Percentiles rank a stretch among this genome's conserved stretches.
Conservation (phyloP, 306 rosid species). For the Cucumis hystrix region DNA sequence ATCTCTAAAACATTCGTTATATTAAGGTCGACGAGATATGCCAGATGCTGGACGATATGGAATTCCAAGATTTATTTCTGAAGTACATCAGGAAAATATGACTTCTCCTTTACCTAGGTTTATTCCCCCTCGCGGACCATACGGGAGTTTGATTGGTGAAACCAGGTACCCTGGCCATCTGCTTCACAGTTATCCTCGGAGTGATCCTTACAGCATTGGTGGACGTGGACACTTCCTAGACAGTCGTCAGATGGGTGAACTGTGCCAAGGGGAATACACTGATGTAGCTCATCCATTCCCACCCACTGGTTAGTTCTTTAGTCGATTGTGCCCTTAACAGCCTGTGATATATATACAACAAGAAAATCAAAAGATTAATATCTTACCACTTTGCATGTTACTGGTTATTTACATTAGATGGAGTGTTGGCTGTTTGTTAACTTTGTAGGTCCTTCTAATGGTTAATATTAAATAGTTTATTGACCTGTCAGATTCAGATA, state of each 20-base stretch:
- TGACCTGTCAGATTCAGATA: neutral
- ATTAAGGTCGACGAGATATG: neutral
- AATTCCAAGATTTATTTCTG: constrained; percentile 12
- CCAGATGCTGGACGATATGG: constrained; percentile 3
- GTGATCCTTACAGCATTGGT: constrained; percentile 10
- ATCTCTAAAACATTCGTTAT: neutral
- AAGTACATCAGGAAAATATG: constrained; percentile 18
- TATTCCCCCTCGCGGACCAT: neutral
- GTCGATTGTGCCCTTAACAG: neutral
- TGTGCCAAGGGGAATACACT: neutral
- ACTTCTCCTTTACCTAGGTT: constrained; percentile 8
- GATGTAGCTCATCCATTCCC: neutral
- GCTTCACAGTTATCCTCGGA: neutral
- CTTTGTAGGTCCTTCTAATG: neutral
- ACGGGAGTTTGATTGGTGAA: neutral
- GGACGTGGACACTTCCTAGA: constrained; percentile 7
- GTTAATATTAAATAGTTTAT: neutral
- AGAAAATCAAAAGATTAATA: neutral
- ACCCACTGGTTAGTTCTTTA: constrained; percentile 15
- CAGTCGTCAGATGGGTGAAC: neutral
- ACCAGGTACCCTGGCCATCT: constrained; percentile 1
- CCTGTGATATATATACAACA: neutral
- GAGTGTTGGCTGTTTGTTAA: neutral
- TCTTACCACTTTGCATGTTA: neutral
- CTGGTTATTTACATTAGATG: neutral